phyloP scores from a whole-genome alignment of 495 filamentous ascomycete genomes.

The Penicillium bialowiezense region DNA sequence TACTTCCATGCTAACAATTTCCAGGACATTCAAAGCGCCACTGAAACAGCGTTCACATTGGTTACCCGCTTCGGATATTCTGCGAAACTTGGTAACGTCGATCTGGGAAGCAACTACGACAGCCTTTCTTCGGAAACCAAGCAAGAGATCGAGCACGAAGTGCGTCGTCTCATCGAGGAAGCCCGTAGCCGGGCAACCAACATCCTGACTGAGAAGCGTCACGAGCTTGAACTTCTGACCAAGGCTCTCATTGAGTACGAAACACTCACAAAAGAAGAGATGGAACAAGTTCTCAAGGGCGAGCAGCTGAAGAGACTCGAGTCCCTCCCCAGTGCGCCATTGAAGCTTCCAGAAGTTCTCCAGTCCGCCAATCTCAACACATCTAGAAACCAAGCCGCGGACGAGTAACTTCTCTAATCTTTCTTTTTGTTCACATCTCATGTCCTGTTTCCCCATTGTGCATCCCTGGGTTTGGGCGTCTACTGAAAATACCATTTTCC shows the following conservation, averaged over 20 bases:
- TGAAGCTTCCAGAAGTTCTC: conserved; percentile 54
- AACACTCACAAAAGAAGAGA: conserved; percentile 81
- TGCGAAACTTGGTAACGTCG: conserved; percentile 82
- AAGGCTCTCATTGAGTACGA: conserved; percentile 93
- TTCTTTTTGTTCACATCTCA: conserved; percentile 5
- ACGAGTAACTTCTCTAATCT: conserved; percentile 22
- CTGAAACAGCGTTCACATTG: conserved; percentile 75
- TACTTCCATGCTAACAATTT: conserved; percentile 7
- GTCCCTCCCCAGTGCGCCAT: conserved; percentile 40
- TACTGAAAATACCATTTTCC: conserved; percentile 29
- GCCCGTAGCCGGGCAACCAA: conserved; percentile 68
- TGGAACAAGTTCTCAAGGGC: conserved; percentile 80
- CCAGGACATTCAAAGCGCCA: conserved; percentile 81
- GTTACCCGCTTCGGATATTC: conserved; percentile 88
- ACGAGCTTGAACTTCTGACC: conserved; percentile 82
- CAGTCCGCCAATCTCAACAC: conserved; percentile 25
- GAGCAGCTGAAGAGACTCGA: conserved; percentile 70
- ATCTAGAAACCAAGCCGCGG: conserved; percentile 16
- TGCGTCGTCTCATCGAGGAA: conserved; percentile 80
- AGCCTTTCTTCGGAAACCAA: conserved; percentile 79
- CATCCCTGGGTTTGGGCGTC: conserved; percentile 31
- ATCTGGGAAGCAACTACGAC: conserved; percentile 76
- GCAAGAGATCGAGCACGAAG: conserved; percentile 78
- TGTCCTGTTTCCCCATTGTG: conserved; percentile 13
- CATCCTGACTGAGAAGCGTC: conserved; percentile 66